Conservation (phyloP, 2,329 filamentous ascomycete genomes). For the Phoma sp. region DNA sequence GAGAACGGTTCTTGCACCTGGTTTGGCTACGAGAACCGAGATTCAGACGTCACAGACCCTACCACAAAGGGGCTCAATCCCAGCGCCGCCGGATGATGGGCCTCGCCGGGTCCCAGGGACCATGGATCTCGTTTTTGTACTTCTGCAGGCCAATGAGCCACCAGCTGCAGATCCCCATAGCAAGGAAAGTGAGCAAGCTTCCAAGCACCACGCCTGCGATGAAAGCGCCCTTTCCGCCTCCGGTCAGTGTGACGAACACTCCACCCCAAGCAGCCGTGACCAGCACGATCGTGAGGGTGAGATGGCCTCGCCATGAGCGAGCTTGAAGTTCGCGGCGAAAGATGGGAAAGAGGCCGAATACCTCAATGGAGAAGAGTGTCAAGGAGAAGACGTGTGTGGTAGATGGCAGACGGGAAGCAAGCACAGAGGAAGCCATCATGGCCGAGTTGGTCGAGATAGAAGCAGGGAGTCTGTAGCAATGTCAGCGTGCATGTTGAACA, state of each 20-base stretch:
- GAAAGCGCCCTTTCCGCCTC: constrained; percentile 62
- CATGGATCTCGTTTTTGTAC: constrained; percentile 99
- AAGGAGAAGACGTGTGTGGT: constrained; percentile 95
- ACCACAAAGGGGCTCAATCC: constrained; percentile 47
- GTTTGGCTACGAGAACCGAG: constrained; percentile 35
- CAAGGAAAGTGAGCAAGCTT: constrained; percentile 73
- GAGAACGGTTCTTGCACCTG: constrained; percentile 39
- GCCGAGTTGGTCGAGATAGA: constrained; percentile 92
- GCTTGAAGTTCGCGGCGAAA: constrained; percentile 88
- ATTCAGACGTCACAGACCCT: constrained; percentile 22
- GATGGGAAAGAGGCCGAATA: constrained; percentile 97
- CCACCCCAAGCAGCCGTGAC: constrained; percentile 82
- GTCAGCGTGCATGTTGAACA: constrained; percentile 19
- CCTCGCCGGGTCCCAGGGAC: constrained; percentile 94
- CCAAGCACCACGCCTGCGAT: constrained; percentile 79
- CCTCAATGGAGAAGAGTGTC: constrained; percentile 94
- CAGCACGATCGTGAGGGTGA: constrained; percentile 75
- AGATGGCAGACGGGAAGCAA: constrained; percentile 85
- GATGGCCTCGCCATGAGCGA: constrained; percentile 80
- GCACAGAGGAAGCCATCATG: constrained; percentile 92
- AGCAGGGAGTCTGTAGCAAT: constrained; percentile 65
- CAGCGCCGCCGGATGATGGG: constrained; percentile 78
- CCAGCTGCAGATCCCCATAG: constrained; percentile 95
- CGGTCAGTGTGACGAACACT: constrained; percentile 67
- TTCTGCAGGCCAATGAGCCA: constrained; percentile 97